A percentile compares a stretch with the other conserved stretches of the same genome.
phyloP scores from a whole-genome alignment of 1,139 yeast genomes.

The Saccharomyces hybrid region DNA sequence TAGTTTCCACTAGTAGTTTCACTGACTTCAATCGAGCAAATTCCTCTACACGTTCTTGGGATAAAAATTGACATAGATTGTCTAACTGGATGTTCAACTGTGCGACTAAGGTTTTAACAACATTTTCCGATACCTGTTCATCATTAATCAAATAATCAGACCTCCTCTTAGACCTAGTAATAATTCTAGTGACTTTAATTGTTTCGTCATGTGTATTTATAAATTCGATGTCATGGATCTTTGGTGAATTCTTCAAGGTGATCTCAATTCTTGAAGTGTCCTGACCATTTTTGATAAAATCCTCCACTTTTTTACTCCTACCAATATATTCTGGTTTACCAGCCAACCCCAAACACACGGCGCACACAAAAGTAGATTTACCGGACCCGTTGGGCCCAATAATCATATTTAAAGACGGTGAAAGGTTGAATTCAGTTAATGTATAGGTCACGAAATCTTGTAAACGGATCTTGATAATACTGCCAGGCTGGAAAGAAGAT shows the following conservation, averaged over 20 bases:
- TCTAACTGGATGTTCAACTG: constrained; percentile 73
- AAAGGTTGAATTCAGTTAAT: constrained; percentile 65
- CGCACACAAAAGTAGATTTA: constrained; percentile 88
- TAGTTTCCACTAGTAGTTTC: constrained; percentile 65
- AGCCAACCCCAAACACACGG: constrained; percentile 82
- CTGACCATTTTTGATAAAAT: constrained; percentile 73
- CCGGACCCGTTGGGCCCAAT: constrained; percentile 98
- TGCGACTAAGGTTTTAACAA: constrained; percentile 41
- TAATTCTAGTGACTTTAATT: constrained; percentile 38
- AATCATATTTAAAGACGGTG: constrained; percentile 84
- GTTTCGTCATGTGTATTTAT: constrained; percentile 22
- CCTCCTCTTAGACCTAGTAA: constrained; percentile 38
- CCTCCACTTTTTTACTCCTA: constrained; percentile 57
- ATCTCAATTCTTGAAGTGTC: constrained; percentile 51
- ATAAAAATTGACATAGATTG: constrained; percentile 87
- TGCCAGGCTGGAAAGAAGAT: constrained; percentile 42
- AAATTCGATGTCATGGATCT: constrained; percentile 28
- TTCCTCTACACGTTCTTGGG: constrained; percentile 92
- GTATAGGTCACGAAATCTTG: constrained; percentile 78
- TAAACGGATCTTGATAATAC: constrained; percentile 58
- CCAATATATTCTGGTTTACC: constrained; percentile 76
- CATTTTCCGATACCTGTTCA: constrained; percentile 36
- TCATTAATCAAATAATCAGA: constrained; percentile 59
- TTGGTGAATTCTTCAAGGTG: constrained; percentile 44
- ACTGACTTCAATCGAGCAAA: constrained; percentile 81